Conservation (phyloP, 306 rosid genomes). For the Fragaria vesca region DNA sequence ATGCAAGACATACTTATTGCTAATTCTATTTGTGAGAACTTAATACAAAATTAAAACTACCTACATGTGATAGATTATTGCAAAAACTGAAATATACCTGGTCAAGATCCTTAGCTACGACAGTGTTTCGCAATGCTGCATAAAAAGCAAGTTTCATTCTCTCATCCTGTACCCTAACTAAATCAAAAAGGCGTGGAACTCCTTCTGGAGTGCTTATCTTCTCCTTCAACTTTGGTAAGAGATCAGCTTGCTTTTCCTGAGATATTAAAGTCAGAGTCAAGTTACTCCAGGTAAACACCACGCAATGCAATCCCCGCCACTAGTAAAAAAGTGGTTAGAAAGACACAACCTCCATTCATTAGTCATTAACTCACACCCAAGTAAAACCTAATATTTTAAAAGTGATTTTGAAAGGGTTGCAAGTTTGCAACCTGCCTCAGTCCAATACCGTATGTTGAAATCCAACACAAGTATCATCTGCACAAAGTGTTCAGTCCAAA, state of each 20-base stretch:
- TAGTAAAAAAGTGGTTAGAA: conserved; percentile 4
- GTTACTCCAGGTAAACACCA: conserved; percentile 3
- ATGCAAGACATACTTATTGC: neutral
- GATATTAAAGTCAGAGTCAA: conserved; percentile 22
- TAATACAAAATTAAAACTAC: neutral
- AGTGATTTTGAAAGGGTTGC: neutral
- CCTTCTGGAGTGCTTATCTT: conserved; percentile 75
- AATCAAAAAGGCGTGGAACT: conserved; percentile 87
- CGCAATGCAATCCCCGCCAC: conserved; percentile 2
- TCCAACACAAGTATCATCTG: conserved; percentile 1
- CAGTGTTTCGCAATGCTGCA: conserved; percentile 68
- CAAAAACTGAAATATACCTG: conserved; percentile 54
- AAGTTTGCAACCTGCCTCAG: neutral
- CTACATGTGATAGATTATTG: neutral
- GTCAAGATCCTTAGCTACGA: conserved; percentile 85
- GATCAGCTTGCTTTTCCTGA: conserved; percentile 84
- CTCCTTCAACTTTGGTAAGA: conserved; percentile 58
- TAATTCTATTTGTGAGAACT: neutral
- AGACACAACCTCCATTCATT: neutral
- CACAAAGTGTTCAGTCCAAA: conserved; percentile 1
- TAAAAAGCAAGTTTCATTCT: conserved; percentile 92
- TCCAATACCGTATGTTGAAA: neutral
- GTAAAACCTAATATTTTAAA: neutral
- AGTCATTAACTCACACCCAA: neutral
- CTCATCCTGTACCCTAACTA: conserved; percentile 76